Conservation (phyloP, 352 stramenopile species). For the Plasmopara viticola region DNA sequence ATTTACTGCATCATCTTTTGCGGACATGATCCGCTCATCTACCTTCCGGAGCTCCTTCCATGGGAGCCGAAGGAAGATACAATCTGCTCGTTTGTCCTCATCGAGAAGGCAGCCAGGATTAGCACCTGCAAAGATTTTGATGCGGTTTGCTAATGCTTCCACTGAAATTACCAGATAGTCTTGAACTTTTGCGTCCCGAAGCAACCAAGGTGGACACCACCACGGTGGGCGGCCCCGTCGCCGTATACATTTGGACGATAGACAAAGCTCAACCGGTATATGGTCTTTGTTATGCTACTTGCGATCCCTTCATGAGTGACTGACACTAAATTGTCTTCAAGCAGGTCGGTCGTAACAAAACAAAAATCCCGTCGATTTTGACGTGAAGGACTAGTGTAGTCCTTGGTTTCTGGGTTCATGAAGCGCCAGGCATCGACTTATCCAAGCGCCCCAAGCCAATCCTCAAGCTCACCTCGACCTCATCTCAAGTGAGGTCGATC, state of each 20-base stretch:
- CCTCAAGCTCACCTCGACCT: not conserved
- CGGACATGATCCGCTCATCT: not conserved
- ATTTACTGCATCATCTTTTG: not conserved
- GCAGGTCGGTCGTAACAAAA: conserved; percentile 10
- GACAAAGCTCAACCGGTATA: not conserved
- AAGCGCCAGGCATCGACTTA: conserved; percentile 12
- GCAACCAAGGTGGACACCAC: conserved; percentile 2
- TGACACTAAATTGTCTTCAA: conserved; percentile 7
- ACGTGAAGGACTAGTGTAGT: conserved; percentile 6
- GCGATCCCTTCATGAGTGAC: conserved; percentile 5
- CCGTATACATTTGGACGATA: not conserved
- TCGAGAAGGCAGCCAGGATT: conserved; percentile 13
- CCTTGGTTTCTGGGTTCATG: conserved; percentile 1
- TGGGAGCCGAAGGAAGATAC: conserved; percentile 5
- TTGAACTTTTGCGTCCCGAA: not conserved
- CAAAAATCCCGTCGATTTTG: conserved; percentile 12
- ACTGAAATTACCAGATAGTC: not conserved
- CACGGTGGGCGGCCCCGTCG: not conserved
- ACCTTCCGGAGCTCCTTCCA: conserved; percentile 3
- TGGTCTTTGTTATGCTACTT: conserved; percentile 16
- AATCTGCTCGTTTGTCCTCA: conserved; percentile 10
- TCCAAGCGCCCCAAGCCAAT: not conserved
- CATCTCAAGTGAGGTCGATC: not conserved
- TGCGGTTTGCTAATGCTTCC: not conserved
- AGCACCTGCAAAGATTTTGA: conserved; percentile 6